phyloP scores from a whole-genome alignment of 768 basidiomycete species.

The Astraeus odoratus region DNA sequence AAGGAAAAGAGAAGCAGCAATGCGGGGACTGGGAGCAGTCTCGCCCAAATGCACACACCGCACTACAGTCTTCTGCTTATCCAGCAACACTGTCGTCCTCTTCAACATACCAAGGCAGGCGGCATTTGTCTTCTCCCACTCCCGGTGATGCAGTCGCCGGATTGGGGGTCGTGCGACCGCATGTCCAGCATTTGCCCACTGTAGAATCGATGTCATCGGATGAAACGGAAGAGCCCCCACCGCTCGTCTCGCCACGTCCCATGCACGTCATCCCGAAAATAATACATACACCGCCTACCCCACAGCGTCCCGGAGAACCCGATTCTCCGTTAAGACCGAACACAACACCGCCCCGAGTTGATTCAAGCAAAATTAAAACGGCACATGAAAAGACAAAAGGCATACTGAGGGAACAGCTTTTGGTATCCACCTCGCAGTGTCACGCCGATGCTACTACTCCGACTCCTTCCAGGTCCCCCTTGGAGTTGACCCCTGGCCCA shows the following conservation, averaged over 20 bases:
- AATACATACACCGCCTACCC: slow-evolving; percentile 32
- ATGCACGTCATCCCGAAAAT: slow-evolving; percentile 24
- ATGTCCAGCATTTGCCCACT: slow-evolving; percentile 16
- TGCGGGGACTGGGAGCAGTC: slow-evolving; percentile 1
- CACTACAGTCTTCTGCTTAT: not conserved
- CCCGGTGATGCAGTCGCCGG: slow-evolving; percentile 1
- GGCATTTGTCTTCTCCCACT: slow-evolving; percentile 8
- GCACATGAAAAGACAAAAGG: slow-evolving; percentile 8
- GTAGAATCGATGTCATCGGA: slow-evolving; percentile 20
- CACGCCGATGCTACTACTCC: not conserved
- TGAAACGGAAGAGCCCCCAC: slow-evolving; percentile 16
- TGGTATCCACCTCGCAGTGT: slow-evolving; percentile 11
- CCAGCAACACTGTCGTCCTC: slow-evolving; percentile 15
- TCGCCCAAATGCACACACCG: slow-evolving; percentile 5
- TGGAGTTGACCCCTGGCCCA: not conserved
- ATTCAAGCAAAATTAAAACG: slow-evolving; percentile 13
- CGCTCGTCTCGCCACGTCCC: slow-evolving; percentile 22
- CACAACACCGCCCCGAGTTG: slow-evolving; percentile 6
- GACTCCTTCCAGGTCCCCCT: not conserved
- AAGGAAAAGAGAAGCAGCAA: slow-evolving; percentile 23
- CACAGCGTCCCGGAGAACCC: slow-evolving; percentile 20
- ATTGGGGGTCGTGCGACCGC: not conserved
- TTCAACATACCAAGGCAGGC: slow-evolving; percentile 10
- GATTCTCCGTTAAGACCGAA: slow-evolving; percentile 5
- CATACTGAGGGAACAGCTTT: slow-evolving; percentile 21